phyloP scores from a whole-genome alignment of 2,329 filamentous ascomycete species.

The Xylariales sp. region DNA sequence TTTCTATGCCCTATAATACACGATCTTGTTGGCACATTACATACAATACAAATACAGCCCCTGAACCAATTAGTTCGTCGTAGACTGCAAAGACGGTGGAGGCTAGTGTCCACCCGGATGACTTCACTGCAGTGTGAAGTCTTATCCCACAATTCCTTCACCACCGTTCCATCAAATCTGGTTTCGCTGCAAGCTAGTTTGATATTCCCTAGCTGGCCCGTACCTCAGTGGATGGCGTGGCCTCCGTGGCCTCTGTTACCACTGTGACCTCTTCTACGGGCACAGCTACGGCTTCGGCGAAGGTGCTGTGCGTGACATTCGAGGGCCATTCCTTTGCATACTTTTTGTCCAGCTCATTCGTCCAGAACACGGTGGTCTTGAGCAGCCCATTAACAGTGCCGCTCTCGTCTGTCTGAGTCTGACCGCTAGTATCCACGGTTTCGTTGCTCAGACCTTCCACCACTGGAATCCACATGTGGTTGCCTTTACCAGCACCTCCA shows the following conservation, averaged over 20 bases:
- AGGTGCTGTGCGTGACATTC: slow-evolving; percentile 45
- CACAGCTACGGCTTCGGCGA: slow-evolving; percentile 5
- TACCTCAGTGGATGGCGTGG: too few relatives aligned
- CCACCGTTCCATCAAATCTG: too few relatives aligned
- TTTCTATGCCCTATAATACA: slow-evolving; percentile 14
- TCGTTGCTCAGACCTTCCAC: slow-evolving; percentile 9
- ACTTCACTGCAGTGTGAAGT: neutral
- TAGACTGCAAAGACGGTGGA: too few relatives aligned
- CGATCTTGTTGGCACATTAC: slow-evolving; percentile 7
- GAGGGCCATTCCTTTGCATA: slow-evolving; percentile 44
- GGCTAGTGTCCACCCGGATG: too few relatives aligned
- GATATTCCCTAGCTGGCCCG: too few relatives aligned
- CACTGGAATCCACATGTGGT: slow-evolving; percentile 33
- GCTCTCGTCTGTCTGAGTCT: slow-evolving; percentile 9
- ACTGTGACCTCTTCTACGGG: slow-evolving; percentile 2
- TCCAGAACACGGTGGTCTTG: slow-evolving; percentile 47
- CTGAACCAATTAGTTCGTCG: too few relatives aligned
- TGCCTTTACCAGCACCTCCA: slow-evolving; percentile 46
- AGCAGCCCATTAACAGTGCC: slow-evolving; percentile 22
- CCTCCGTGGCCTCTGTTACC: neutral
- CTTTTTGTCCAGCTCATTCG: slow-evolving; percentile 40
- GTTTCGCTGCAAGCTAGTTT: too few relatives aligned
- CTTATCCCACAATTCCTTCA: neutral
- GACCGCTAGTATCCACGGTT: slow-evolving; percentile 15
- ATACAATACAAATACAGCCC: slow-evolving; percentile 16